phyloP scores from a whole-genome alignment of 768 basidiomycete genomes.

The Mycena rosella region DNA sequence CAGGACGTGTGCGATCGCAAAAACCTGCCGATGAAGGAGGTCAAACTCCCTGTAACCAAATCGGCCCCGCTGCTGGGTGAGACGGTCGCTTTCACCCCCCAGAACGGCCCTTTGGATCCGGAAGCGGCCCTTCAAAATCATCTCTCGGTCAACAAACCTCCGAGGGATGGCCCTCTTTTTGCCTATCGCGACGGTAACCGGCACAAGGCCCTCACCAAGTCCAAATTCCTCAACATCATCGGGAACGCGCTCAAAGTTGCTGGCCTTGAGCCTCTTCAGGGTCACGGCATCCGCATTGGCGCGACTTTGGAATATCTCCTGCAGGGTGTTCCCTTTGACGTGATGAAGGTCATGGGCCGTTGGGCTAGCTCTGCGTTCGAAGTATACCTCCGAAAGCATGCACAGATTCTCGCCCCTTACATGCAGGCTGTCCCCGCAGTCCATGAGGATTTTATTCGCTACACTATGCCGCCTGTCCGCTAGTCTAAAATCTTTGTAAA shows the following conservation, averaged over 20 bases:
- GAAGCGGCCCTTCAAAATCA: slow-evolving; percentile 41
- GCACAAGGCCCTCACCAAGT: slow-evolving; percentile 43
- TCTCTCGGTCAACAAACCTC: slow-evolving; percentile 45
- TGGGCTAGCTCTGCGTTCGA: slow-evolving; percentile 18
- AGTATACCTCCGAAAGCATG: slow-evolving; percentile 13
- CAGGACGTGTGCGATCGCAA: slow-evolving; percentile 32
- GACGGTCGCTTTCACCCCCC: too few species aligned
- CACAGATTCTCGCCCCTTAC: slow-evolving; percentile 14
- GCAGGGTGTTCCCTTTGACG: slow-evolving; percentile 6
- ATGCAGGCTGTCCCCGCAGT: slow-evolving; percentile 11
- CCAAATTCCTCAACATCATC: background rate
- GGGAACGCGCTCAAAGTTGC: slow-evolving; percentile 9
- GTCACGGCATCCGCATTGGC: slow-evolving; percentile 6
- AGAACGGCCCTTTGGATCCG: slow-evolving; percentile 40
- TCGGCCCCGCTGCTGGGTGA: too few species aligned
- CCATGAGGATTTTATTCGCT: slow-evolving; percentile 1
- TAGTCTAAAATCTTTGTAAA: background rate
- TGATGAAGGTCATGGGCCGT: slow-evolving; percentile 6
- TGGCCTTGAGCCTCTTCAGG: slow-evolving; percentile 40
- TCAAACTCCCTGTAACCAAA: too few species aligned
- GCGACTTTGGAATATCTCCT: slow-evolving; percentile 13
- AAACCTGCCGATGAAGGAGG: background rate
- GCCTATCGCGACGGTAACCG: slow-evolving; percentile 37
- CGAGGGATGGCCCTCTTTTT: slow-evolving; percentile 44
- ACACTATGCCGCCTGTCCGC: slow-evolving; percentile 10